Base-by-base conservation (phyloP, 2,329 filamentous ascomycete species). In the Talaromyces sp. region DNA sequence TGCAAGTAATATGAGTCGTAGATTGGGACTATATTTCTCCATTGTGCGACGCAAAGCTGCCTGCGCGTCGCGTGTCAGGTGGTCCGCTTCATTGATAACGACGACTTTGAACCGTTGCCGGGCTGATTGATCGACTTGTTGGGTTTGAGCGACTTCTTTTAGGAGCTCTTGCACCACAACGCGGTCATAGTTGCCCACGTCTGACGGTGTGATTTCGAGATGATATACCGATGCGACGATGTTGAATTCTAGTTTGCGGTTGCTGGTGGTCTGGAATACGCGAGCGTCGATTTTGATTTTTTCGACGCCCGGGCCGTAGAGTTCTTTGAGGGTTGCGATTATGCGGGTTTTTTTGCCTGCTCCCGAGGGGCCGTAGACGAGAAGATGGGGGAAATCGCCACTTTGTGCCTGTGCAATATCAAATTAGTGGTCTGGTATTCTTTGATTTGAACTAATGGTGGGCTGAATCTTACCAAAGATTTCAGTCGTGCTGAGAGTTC, bases 251-350 rank as follows among this genome's bases (percentile, higher is more conserved):
- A 99, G 89, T 80, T 99, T 99, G 76, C 95, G 92, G 78, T 97
- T 98, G 74, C 90, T 90, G 24, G 88, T 93, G 1, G 95, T 98
- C 79, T 97, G 93, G 82, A 99, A 99, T 66, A 97, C 90, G 69
- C 95, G 91, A 13, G 93, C 92, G 76, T 99, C 95, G 79, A 99
- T 98, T 82, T 98, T 98, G 84, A 99, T 99, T 84, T 97, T 98
- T 75, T 99, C 96, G n/a, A 97, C 95, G 50, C 95, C 94, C 0
- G 94, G 89, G 0, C 95, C 95, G 78, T 95, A 99, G 8, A 99
- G 85, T 75, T 97, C 94, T 77, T 97, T 96, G 3, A 99, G 82
- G 0, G 94, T 98, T 16, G 95, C 93, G 19, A 97, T 92, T 70
- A 98, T 96, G 50, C 95, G 89, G 1, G 95, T 99, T 81, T 99